Conservation (phyloP, 345 rosid species). For the sweet orange (Citrus sinensis) region DVS_A1.0 CM039164.1:3503001-3503500, state of each 20-base stretch:
- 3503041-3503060: constrained; percentile 74
- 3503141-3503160: not conserved
- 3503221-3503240: not conserved
- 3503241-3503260: not conserved
- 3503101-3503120: constrained; percentile 73
- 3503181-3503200: not conserved
- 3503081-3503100: constrained; percentile 85
- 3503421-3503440: no score
- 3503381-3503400: not conserved
- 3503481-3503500: no score
- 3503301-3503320: not conserved
- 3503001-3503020: constrained; percentile 94
- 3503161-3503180: not conserved
- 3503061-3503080: constrained; percentile 83
- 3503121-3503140: not conserved
- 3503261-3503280: not conserved
- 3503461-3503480: no score
- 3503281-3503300: not conserved
- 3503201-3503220: not conserved
- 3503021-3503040: constrained; percentile 68
- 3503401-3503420: not conserved
- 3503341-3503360: not conserved
- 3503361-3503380: not conserved
- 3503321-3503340: not conserved
- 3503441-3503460: no score